Percentiles rank a stretch among this genome's conserved stretches.
These are phyloP conservation scores for Sechiopsis laciniata DNA, from an alignment of 306 rosid genomes.

Conservation along the genomic window DNA sequence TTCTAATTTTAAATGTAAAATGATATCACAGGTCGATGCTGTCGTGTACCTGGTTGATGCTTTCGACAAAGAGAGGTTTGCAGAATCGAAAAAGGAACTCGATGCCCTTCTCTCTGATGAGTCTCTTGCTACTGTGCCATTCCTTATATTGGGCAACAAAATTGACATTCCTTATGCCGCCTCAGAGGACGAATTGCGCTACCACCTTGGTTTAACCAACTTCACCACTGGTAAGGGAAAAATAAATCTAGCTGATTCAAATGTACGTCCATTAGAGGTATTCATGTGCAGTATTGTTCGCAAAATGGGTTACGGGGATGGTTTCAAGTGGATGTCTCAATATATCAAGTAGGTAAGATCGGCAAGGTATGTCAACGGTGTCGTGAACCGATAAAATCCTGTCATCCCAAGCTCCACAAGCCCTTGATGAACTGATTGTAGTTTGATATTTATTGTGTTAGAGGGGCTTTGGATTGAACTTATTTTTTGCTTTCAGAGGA, in stretches of 20 bases:
- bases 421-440: background rate
- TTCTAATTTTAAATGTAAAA: background rate
- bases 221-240: constrained; percentile 41
- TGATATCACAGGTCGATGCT: constrained; percentile 33
- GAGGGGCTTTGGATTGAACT: constrained; percentile 11
- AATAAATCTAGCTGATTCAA: constrained; percentile 30
- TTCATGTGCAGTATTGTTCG: constrained; percentile 44
- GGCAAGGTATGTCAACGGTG: background rate
- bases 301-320: constrained; percentile 42
- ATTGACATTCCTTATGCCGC: constrained; percentile 38
- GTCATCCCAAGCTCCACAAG: background rate
- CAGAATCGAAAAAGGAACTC: constrained; percentile 37
- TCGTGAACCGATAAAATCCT: background rate
- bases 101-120: constrained; percentile 44
- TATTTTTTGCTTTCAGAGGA: constrained; percentile 20
- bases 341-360: constrained; percentile 30
- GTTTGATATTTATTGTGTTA: constrained; percentile 16
- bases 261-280: constrained; percentile 38
- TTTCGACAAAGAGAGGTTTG: constrained; percentile 37
- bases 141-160: constrained; percentile 39
- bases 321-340: constrained; percentile 41
- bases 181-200: constrained; percentile 37
- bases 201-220: constrained; percentile 35
- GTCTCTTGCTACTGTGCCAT: constrained; percentile 32
- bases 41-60: constrained; percentile 43